phyloP scores from a whole-genome alignment of 306 rosid species.

The Cajanus cajan region DNA sequence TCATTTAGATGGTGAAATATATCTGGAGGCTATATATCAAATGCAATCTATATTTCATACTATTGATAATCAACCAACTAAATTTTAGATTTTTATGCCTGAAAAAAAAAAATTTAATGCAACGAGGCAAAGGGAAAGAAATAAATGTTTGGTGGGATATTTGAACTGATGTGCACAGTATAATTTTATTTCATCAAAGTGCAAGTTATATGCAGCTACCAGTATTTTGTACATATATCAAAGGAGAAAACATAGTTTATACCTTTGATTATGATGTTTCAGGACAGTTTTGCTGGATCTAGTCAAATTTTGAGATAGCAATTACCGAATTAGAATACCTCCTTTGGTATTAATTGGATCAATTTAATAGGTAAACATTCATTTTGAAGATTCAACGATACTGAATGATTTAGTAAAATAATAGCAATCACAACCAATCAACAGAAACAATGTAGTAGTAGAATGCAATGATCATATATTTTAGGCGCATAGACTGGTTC shows the following conservation, averaged over 20 bases:
- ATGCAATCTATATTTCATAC: not conserved
- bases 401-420: not conserved
- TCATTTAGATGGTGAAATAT: conserved; percentile 9
- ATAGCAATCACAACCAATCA: not conserved
- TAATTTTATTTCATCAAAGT: not conserved
- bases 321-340: not conserved
- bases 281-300: not conserved
- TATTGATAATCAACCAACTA: not conserved
- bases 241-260: not conserved
- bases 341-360: not conserved
- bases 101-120: not conserved
- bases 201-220: not conserved
- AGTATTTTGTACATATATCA: not conserved
- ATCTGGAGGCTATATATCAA: not conserved
- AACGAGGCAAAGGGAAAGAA: not conserved
- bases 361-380: not conserved
- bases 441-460: not conserved
- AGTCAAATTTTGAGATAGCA: not conserved
- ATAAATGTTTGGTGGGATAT: not conserved
- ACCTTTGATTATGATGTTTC: not conserved
- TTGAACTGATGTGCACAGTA: not conserved
- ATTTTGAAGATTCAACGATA: not conserved
- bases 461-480: not conserved
- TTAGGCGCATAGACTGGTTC: not conserved
- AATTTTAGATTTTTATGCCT: not conserved